phyloP scores from a whole-genome alignment of 441 rosid species.

The Pelargonium australe region DNA sequence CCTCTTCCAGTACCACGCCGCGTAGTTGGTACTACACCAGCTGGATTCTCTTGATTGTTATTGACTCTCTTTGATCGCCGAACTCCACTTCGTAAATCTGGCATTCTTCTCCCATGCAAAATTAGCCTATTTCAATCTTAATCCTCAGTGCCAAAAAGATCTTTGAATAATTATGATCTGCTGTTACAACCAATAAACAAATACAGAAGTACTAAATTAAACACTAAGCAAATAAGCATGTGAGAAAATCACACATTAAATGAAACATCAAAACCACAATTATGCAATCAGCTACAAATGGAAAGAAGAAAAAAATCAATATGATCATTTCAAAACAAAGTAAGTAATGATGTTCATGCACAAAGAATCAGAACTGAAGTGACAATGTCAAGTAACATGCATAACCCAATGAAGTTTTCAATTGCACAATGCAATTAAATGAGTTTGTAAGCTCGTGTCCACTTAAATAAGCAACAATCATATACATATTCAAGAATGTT shows the following conservation, averaged over 20 bases:
- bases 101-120: slow-evolving; percentile 43
- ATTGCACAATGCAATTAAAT: neutral
- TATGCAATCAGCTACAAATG: neutral
- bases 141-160: slow-evolving; percentile 11
- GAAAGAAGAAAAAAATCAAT: neutral
- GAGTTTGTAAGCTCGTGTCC: neutral
- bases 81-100: slow-evolving; percentile 37
- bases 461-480: neutral
- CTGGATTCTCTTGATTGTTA: slow-evolving; percentile 33
- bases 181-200: neutral
- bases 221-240: neutral
- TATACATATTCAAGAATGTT: neutral
- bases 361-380: neutral
- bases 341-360: neutral
- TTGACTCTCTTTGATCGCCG: slow-evolving; percentile 40
- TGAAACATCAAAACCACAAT: neutral
- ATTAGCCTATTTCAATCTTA: slow-evolving; percentile 18
- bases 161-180: slow-evolving; percentile 7
- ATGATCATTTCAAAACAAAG: no score
- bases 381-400: neutral
- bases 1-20: slow-evolving; percentile 36
- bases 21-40: slow-evolving; percentile 29
- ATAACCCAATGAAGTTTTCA: neutral
- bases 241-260: neutral
- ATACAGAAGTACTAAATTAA: neutral